Conservation (phyloP, 208 protist genomes). For the Wallacemonas rigidus region DNA sequence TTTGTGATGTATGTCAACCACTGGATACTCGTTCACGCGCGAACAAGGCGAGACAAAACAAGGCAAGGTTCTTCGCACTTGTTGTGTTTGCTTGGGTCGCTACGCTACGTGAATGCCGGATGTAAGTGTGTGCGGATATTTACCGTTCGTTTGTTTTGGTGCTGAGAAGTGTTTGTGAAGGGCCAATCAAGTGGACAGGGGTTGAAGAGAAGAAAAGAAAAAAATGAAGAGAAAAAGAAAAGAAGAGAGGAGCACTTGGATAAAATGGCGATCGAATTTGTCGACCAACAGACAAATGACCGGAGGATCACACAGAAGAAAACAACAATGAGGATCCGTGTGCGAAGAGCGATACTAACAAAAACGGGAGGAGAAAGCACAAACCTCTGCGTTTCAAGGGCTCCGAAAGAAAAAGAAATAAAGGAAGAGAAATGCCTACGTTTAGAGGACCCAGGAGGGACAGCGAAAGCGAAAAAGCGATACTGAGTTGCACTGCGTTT, state of each 20-base stretch:
- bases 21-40: too few species aligned
- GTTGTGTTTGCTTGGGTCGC: neutral
- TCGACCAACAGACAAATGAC: neutral
- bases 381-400: too few species aligned
- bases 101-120: too few species aligned
- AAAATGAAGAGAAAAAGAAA: conserved; percentile 5
- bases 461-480: too few species aligned
- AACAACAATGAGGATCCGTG: neutral
- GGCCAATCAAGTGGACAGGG: too few species aligned
- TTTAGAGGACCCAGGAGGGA: too few species aligned
- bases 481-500: too few species aligned
- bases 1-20: neutral
- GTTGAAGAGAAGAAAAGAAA: neutral
- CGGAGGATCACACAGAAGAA: neutral
- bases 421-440: neutral
- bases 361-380: neutral
- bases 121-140: neutral
- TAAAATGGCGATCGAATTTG: conserved; percentile 3
- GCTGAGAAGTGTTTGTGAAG: too few species aligned
- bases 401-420: conserved; percentile 9
- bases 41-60: conserved; percentile 8
- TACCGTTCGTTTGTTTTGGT: neutral
- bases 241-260: conserved; percentile 16
- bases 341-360: neutral
- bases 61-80: neutral